phyloP scores from a whole-genome alignment of 495 filamentous ascomycete genomes.

The Aspergillus cristatus region DNA sequence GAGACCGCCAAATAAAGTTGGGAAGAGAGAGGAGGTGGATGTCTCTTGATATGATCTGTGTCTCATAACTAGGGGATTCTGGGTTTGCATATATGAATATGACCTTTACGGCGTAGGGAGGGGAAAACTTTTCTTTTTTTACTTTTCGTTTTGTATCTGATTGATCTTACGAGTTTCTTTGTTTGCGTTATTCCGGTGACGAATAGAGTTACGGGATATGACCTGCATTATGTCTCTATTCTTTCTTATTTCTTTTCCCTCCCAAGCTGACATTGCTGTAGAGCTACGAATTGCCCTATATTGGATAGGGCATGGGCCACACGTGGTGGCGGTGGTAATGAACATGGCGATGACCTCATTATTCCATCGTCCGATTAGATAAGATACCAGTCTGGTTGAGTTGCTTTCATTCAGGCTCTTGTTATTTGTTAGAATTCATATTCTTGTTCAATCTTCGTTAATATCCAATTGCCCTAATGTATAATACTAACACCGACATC shows the following conservation, averaged over 20 bases:
- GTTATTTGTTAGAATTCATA: conserved; percentile 1
- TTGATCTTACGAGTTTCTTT: conserved; percentile 36
- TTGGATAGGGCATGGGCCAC: conserved; percentile 2
- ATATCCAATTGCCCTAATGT: conserved; percentile 12
- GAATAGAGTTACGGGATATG: conserved; percentile 23
- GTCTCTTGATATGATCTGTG: conserved; percentile 10
- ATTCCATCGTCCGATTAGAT: conserved; percentile 9
- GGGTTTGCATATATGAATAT: conserved; percentile 29
- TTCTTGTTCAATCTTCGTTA: background rate
- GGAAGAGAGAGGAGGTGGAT: conserved; percentile 1
- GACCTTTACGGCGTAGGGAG: conserved; percentile 45
- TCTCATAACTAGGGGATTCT: conserved; percentile 22
- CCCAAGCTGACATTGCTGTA: background rate
- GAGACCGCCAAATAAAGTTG: conserved; percentile 34
- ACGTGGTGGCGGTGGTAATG: conserved; percentile 5
- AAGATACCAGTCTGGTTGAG: conserved; percentile 2
- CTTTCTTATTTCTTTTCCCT: background rate
- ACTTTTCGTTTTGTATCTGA: conserved; percentile 41
- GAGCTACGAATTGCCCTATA: background rate
- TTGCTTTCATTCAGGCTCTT: background rate
- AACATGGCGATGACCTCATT: conserved; percentile 7
- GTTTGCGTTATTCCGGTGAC: conserved; percentile 21
- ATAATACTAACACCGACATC: conserved; percentile 44
- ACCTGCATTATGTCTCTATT: conserved; percentile 2
- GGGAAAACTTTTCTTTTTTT: conserved; percentile 42